Percentiles rank a stretch among this genome's conserved stretches.
phyloP scores from a whole-genome alignment of 225 moss, liverwort and hornwort species.

The Marchantia polymorpha region DNA sequence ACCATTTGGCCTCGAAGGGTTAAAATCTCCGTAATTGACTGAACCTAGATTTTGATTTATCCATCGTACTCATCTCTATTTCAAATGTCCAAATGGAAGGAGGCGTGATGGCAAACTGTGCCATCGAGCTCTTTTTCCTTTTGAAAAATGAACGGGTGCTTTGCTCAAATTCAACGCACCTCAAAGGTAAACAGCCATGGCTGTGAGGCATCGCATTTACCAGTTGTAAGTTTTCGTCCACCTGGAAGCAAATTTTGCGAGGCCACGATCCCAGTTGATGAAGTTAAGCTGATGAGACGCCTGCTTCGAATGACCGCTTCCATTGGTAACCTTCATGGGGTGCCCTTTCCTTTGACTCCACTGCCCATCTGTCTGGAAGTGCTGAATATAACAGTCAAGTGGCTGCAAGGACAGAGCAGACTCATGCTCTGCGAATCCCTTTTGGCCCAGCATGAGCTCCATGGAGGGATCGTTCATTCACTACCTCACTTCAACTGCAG shows the following conservation, averaged over 20 bases:
- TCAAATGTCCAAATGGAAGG: neutral
- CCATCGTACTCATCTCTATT: neutral
- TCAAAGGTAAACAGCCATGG: neutral
- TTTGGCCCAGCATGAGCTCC: neutral
- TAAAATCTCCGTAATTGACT: neutral
- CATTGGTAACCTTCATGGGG: neutral
- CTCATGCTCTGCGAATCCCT: neutral
- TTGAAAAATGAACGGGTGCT: neutral
- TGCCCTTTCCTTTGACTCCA: neutral
- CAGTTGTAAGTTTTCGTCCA: conserved; percentile 2
- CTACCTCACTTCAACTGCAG: neutral
- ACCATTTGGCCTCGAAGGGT: neutral
- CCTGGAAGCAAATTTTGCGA: neutral
- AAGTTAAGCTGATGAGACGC: conserved; percentile 7
- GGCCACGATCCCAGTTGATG: neutral
- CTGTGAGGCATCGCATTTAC: conserved; percentile 7
- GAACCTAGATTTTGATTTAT: neutral
- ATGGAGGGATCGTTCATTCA: neutral
- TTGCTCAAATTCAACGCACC: conserved; percentile 1
- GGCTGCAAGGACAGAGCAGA: neutral
- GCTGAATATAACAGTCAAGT: neutral
- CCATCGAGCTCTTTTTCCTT: neutral
- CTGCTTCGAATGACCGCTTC: neutral
- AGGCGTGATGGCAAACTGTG: neutral
- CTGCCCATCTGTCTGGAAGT: neutral